Base-by-base conservation (phyloP, 2,329 filamentous ascomycete species). In the Aureobasidium sp. region DNA sequence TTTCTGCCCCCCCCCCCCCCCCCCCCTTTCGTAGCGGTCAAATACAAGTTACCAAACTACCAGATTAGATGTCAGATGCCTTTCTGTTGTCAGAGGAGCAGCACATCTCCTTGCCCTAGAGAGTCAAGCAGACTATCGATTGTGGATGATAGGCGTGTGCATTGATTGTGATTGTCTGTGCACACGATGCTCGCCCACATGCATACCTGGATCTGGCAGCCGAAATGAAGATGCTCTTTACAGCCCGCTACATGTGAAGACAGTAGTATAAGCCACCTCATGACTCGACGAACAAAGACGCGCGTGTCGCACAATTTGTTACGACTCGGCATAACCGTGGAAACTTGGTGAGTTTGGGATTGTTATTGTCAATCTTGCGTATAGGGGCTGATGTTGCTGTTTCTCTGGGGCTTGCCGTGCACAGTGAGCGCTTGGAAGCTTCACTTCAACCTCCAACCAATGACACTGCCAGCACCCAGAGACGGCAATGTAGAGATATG, bases 151-250 rank as follows among this genome's bases (percentile, higher is more conserved):
- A 36, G 53, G 36, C n/a, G 41, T n/a, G 39, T 57, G 53, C 53
- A 57, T 57, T 57, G 55, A 58, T 58, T 58, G 55, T 47, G 41
- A 58, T n/a, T 47, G 39, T 58, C 55, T 47, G 55, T 58, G 55
- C 55, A 58, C 41, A 57, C 25, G 52, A 44, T 56, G 52, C 51
- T 39, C 51, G 20, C 52, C 55, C 42, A 48, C 41, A 39, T 9
- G 34, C 55, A 39, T 58, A 34, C 55, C 55, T 58, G 55, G 31
- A 58, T 58, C 41, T 58, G 55, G 29, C 29, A 48, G 29, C 55
- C 55, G 55, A 58, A 58, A 58, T 58, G 55, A 58, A 58, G 55
- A 47, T 58, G 55, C 34, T n/a, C 55, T 58, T 22, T 48, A 58
- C 42, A 45, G 55, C 34, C n/a, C 55, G 48, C 31, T 48, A 58